Percentiles rank a stretch among this genome's conserved stretches.
phyloP scores from a whole-genome alignment of 108 stramenopile genomes.

The Phaeodactylum tricornutum region DNA sequence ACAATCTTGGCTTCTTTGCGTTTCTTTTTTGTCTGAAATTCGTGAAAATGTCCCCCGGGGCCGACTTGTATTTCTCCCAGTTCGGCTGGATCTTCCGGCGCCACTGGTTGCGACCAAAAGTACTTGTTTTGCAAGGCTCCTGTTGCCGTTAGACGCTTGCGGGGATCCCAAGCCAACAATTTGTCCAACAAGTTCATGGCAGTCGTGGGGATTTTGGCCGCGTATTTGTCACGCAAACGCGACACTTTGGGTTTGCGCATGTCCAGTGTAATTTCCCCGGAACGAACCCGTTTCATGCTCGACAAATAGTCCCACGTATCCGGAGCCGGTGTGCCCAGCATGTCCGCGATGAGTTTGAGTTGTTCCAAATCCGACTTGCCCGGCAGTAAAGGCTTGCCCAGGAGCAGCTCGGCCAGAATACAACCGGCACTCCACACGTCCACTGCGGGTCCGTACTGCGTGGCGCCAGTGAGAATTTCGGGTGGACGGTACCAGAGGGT shows the following conservation, averaged over 20 bases:
- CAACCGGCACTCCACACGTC: conserved; percentile 98
- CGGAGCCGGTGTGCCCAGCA: conserved; percentile 66
- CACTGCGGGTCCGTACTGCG: conserved; percentile 66
- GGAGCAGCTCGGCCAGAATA: conserved; percentile 88
- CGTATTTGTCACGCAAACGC: conserved; percentile 58
- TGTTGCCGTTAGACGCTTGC: conserved; percentile 52
- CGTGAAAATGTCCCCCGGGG: conserved; percentile 64
- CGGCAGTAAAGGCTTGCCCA: conserved; percentile 87
- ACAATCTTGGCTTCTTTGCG: conserved; percentile 67
- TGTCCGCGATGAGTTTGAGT: conserved; percentile 68
- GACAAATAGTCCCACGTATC: conserved; percentile 58
- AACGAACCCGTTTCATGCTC: conserved; percentile 53
- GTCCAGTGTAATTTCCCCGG: conserved; percentile 12
- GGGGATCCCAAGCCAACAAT: conserved; percentile 69
- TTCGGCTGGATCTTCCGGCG: conserved; percentile 56
- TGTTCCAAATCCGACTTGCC: conserved; percentile 92
- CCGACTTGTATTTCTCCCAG: conserved; percentile 43
- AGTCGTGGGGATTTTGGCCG: conserved; percentile 31
- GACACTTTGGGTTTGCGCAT: conserved; percentile 3
- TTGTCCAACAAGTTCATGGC: conserved; percentile 68
- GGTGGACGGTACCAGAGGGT: conserved; percentile 91
- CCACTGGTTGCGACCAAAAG: conserved; percentile 50
- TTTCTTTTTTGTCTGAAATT: conserved; percentile 82
- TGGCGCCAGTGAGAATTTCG: conserved; percentile 81
- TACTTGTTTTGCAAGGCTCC: conserved; percentile 50